Percentiles rank a stretch among this genome's conserved stretches.
These are phyloP conservation scores for Pseudopyrenochaeta lycopersici DNA, from an alignment of 2,329 filamentous ascomycete genomes.

Conservation along the genomic window DNA sequence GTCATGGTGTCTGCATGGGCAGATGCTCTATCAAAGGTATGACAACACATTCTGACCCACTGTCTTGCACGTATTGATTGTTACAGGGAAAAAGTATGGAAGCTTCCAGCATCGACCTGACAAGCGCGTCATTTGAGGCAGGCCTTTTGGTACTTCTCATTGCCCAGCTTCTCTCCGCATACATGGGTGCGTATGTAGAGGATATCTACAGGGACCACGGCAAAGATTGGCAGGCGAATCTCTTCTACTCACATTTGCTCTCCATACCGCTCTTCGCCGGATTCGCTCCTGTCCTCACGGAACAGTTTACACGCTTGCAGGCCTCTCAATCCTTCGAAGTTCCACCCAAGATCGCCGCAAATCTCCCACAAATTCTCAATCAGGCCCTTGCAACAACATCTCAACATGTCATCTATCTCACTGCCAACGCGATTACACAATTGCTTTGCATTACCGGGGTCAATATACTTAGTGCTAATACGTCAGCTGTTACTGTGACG, in stretches of 20 bases:
- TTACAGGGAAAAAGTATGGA: constrained; percentile 54
- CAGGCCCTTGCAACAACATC: constrained; percentile 57
- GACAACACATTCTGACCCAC: constrained; percentile 15
- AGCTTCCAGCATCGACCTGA: constrained; percentile 49
- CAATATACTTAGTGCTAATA: constrained; percentile 88
- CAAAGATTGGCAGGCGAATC: constrained; percentile 91
- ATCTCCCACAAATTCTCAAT: constrained; percentile 38
- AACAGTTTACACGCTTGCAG: constrained; percentile 71
- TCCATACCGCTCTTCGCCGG: constrained; percentile 80
- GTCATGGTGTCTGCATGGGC: constrained; percentile 90
- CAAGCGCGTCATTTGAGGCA: constrained; percentile 64
- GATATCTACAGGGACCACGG: constrained; percentile 86
- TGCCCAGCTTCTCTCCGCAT: constrained; percentile 88
- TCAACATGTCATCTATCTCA: constrained; percentile 75
- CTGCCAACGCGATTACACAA: constrained; percentile 85
- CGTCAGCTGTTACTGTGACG: constrained; percentile 92
- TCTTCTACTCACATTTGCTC: constrained; percentile 88
- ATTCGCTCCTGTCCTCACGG: constrained; percentile 70
- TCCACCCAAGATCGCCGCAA: constrained; percentile 36
- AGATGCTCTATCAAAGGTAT: constrained; percentile 84
- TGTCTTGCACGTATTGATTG: constrained; percentile 14
- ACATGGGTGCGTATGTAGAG: constrained; percentile 96
- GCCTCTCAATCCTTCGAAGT: constrained; percentile 68
- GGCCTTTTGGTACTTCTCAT: constrained; percentile 85
- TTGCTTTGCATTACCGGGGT: constrained; percentile 95